phyloP scores from a whole-genome alignment of 2,329 filamentous ascomycete genomes.

The Ophiostoma australiae region DNA sequence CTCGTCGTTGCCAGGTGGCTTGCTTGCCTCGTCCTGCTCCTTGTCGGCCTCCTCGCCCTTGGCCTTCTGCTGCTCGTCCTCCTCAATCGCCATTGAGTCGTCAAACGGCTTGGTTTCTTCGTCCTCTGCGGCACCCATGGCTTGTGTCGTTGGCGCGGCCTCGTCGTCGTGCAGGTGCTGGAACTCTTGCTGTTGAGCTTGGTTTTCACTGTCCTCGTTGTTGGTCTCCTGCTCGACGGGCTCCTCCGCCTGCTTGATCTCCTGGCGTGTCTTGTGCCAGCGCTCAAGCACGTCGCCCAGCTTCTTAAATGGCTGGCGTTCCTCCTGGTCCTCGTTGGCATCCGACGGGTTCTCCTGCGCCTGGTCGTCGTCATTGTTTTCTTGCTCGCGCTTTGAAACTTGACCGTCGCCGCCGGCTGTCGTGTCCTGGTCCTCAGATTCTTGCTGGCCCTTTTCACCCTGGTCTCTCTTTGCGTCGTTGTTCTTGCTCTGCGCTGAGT shows the following conservation, averaged over 20 bases:
- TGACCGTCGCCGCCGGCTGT: slow-evolving; percentile 59
- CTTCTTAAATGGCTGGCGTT: slow-evolving; percentile 78
- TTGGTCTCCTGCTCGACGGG: slow-evolving; percentile 12
- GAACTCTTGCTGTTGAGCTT: slow-evolving; percentile 77
- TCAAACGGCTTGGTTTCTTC: slow-evolving; percentile 75
- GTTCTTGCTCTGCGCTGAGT: slow-evolving; percentile 35
- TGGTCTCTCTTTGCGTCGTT: slow-evolving; percentile 60
- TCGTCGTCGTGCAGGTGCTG: slow-evolving; percentile 88
- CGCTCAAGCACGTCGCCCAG: slow-evolving; percentile 87
- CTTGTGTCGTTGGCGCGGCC: slow-evolving; percentile 77
- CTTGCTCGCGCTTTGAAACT: slow-evolving; percentile 42
- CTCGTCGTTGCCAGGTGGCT: slow-evolving; percentile 51
- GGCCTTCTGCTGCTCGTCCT: slow-evolving; percentile 32
- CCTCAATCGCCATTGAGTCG: slow-evolving; percentile 80
- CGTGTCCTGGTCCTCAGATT: slow-evolving; percentile 52
- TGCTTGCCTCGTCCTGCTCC: slow-evolving; percentile 50
- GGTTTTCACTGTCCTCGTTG: slow-evolving; percentile 45
- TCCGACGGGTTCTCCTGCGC: slow-evolving; percentile 35
- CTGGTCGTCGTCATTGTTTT: slow-evolving; percentile 43
- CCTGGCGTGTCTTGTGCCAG: slow-evolving; percentile 83
- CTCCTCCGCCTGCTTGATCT: slow-evolving; percentile 60
- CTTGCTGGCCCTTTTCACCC: slow-evolving; percentile 60
- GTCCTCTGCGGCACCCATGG: slow-evolving; percentile 79
- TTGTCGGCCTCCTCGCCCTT: slow-evolving; percentile 17
- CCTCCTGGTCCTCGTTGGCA: slow-evolving; percentile 34